Conservation (phyloP, 2,329 filamentous ascomycete genomes). For the Monascus ruber region DNA sequence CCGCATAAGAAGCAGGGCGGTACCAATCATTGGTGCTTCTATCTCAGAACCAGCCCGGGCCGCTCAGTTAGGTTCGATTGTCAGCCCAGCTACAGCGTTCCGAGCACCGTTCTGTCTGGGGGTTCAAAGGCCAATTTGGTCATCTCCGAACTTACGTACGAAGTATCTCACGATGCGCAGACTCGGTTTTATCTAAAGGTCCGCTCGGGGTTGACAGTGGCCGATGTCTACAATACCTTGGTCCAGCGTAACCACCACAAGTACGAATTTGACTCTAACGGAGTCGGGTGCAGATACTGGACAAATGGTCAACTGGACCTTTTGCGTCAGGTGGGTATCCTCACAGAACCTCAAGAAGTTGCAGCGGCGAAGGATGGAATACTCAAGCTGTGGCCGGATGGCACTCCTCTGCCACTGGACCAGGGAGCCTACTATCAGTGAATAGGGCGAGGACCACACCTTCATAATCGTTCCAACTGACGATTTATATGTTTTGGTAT, state of each 20-base stretch:
- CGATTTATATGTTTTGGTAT: no score
- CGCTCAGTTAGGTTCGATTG: conserved; percentile 16
- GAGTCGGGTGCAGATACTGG: conserved; percentile 12
- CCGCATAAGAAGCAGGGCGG: conserved; percentile 4
- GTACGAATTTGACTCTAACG: conserved; percentile 12
- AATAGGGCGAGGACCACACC: no score
- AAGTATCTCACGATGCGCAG: conserved; percentile 1
- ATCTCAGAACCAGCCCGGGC: conserved; percentile 9
- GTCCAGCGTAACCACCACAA: conserved; percentile 8
- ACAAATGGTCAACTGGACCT: conserved; percentile 7
- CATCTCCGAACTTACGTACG: conserved; percentile 6
- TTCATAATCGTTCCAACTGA: no score
- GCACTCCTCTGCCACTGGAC: conserved; percentile 6
- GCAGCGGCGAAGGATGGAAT: conserved; percentile 5
- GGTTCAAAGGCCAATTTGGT: conserved; percentile 13
- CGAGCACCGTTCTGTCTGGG: conserved; percentile 7
- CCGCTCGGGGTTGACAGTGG: conserved; percentile 1
- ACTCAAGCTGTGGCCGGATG: conserved; percentile 10
- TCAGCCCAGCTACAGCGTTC: conserved; percentile 7
- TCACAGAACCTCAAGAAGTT: conserved; percentile 4
- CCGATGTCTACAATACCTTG: conserved; percentile 4
- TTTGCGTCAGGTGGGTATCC: conserved; percentile 2
- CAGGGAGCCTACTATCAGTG: conserved; percentile 9
- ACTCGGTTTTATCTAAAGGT: conserved; percentile 4
- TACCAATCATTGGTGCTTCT: conserved; percentile 12